Conservation (phyloP, 805 yeast species). For the Saccharomycopsis malanga region DNA sequence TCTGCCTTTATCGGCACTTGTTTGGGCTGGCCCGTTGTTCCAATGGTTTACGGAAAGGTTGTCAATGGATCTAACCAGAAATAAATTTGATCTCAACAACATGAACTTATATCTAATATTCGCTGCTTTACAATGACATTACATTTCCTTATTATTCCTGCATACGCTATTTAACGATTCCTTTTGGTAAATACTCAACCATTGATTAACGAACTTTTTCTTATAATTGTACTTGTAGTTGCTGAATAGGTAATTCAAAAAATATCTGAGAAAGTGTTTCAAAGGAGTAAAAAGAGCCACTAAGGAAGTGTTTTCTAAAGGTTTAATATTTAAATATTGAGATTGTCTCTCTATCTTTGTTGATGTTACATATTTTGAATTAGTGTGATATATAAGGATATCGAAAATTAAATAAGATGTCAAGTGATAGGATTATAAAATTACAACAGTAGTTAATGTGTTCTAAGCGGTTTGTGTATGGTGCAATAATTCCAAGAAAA, state of each 20-base stretch:
- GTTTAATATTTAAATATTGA: no score
- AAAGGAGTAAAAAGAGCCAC: no score
- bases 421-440: neutral
- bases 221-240: no score
- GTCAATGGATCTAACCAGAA: neutral
- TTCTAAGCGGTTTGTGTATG: neutral
- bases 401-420: no score
- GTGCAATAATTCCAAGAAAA: neutral
- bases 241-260: no score
- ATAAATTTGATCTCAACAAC: neutral
- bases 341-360: no score
- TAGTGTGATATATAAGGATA: no score
- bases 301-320: no score
- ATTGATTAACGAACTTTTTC: no score
- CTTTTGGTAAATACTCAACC: neutral
- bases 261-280: no score
- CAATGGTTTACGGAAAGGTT: constrained; percentile 6
- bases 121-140: neutral
- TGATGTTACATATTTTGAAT: no score
- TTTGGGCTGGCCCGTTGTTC: constrained; percentile 20
- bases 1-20: constrained; percentile 13
- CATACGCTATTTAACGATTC: neutral
- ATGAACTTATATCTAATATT: neutral
- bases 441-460: neutral
- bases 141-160: neutral